Evolutionary conservation across 1,284 basidiomycete genomes (phyloP).

Genomic region (Bjerkandera adusta): DNA sequence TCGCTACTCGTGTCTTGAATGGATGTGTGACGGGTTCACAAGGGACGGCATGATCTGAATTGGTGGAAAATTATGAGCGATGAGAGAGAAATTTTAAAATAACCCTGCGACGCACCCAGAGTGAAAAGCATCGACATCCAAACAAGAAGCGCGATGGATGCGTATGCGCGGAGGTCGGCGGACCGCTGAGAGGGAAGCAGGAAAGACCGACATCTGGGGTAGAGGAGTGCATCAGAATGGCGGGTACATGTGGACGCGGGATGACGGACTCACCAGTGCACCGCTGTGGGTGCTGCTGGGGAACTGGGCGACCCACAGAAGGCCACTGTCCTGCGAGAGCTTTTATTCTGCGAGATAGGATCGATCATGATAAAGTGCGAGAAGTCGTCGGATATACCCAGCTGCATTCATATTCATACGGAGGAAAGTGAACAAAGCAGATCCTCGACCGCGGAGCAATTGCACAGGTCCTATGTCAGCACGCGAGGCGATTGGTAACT

Average conservation of each 20-base stretch:
- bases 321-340: not conserved
- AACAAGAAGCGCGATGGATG: constrained; percentile 76
- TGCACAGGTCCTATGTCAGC: not conserved
- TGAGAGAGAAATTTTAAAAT: not conserved
- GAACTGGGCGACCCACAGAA: constrained; percentile 6
- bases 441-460: not conserved
- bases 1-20: constrained; percentile 68
- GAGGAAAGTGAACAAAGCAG: constrained; percentile 1
- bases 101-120: constrained; percentile 35
- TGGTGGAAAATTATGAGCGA: constrained; percentile 11
- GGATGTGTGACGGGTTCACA: constrained; percentile 57
- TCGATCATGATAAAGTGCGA: constrained; percentile 17
- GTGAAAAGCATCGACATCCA: constrained; percentile 55
- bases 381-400: not conserved
- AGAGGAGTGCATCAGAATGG: constrained; percentile 1
- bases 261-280: not conserved
- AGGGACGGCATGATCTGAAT: constrained; percentile 34
- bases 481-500: not conserved
- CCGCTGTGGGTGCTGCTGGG: constrained; percentile 15
- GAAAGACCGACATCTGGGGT: constrained; percentile 17
- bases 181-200: constrained; percentile 50
- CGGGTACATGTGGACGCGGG: not conserved
- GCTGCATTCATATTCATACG: not conserved
- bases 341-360: constrained; percentile 15
- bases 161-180: constrained; percentile 67